A percentile compares a stretch with the other conserved stretches of the same genome.
phyloP scores from a whole-genome alignment of 305 asterid genomes.

The Fraxinus floribunda region DNA sequence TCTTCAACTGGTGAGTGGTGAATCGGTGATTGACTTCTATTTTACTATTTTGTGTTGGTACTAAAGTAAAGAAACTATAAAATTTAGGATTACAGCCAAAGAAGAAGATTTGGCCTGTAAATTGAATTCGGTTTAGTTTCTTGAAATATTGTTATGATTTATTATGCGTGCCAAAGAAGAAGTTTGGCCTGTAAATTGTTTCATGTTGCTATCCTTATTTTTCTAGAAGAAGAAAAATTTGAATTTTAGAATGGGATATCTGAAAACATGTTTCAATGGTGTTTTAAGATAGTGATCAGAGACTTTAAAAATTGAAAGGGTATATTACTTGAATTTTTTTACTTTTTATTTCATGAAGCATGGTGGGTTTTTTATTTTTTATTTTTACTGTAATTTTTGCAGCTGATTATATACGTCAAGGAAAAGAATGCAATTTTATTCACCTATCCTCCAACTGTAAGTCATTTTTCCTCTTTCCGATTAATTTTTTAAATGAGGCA shows the following conservation, averaged over 20 bases:
- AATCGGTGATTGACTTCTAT: too few species aligned
- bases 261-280: neutral
- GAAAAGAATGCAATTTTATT: conserved; percentile 79
- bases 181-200: neutral
- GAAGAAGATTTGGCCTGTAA: too few species aligned
- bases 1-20: too few species aligned
- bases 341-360: neutral
- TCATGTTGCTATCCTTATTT: neutral
- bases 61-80: too few species aligned
- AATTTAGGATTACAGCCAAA: too few species aligned
- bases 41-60: too few species aligned
- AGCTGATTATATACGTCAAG: conserved; percentile 60
- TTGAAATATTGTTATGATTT: neutral
- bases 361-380: neutral
- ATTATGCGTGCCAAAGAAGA: neutral
- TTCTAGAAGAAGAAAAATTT: neutral
- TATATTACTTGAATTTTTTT: neutral
- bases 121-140: neutral
- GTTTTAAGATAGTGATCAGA: neutral
- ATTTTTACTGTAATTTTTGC: conserved; percentile 23
- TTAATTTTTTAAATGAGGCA: conserved; percentile 21
- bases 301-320: neutral
- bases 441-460: conserved; percentile 79
- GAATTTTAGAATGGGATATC: neutral
- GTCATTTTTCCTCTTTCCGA: conserved; percentile 28